Base-by-base conservation (phyloP, 73 alveolate species). In the Effrenium voratum region DNA sequence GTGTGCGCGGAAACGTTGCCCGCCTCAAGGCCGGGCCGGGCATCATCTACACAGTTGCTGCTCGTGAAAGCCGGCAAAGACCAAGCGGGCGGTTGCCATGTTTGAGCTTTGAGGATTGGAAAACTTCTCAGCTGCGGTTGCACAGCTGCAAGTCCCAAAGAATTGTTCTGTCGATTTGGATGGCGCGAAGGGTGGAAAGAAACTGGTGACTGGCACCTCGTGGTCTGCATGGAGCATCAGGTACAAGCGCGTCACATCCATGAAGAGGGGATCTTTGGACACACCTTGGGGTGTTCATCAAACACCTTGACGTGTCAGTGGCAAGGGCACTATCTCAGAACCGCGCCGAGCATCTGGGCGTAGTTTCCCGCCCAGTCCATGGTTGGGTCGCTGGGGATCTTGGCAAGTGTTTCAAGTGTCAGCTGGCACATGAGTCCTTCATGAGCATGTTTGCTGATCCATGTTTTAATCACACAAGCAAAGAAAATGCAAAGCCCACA, bases 1-100 rank as follows among this genome's bases (percentile, higher is more conserved):
- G 99, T 98, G 98, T 99, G 99, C 24, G 99, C 99, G 26, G 99
- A 94, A 32, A 99, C 99, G 49, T 99, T 99, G 81, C 99, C 99
- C 19, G 93, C 98, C 98, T 92, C 52, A 16, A n/a, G n/a, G n/a
- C n/a, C n/a, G n/a, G n/a, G n/a, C n/a, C n/a, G n/a, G n/a, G n/a
- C n/a, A n/a, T n/a, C n/a, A n/a, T n/a, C n/a, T n/a, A n/a, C n/a
- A n/a, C n/a, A n/a, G n/a, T n/a, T n/a, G n/a, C n/a, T n/a, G n/a
- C n/a, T n/a, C n/a, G n/a, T n/a, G n/a, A n/a, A n/a, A n/a, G n/a
- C n/a, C n/a, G n/a, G n/a, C n/a, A n/a, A n/a, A n/a, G n/a, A n/a
- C n/a, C n/a, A n/a, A n/a, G n/a, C n/a, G n/a, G n/a, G n/a, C n/a
- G n/a, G n/a, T n/a, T n/a, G n/a, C n/a, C n/a, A n/a, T n/a, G n/a